phyloP scores from a whole-genome alignment of 2,329 filamentous ascomycete species.

The Epichloe elymi region DNA sequence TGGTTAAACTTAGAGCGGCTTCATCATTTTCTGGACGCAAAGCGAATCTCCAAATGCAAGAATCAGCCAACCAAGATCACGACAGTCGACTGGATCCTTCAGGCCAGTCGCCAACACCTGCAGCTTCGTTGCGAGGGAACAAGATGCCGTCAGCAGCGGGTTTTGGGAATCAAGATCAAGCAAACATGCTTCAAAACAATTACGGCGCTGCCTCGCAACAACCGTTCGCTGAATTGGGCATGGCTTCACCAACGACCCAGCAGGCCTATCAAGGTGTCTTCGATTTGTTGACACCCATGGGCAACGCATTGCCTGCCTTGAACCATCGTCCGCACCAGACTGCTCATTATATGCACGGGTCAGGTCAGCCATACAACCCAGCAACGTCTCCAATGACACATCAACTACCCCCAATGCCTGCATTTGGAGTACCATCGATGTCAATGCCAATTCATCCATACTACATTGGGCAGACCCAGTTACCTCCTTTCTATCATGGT shows the following conservation, averaged over 20 bases:
- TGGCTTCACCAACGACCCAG: constrained; percentile 19
- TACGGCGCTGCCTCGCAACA: neutral
- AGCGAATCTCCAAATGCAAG: neutral
- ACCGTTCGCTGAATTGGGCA: constrained; percentile 24
- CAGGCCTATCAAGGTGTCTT: constrained; percentile 22
- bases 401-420: constrained; percentile 25
- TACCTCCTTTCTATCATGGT: constrained; percentile 30
- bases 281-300: constrained; percentile 38
- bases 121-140: neutral
- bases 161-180: neutral
- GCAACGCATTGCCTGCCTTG: constrained; percentile 28
- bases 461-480: constrained; percentile 33
- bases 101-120: neutral
- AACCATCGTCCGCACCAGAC: constrained; percentile 20
- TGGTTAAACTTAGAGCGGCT: neutral
- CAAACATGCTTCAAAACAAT: neutral
- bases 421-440: constrained; percentile 27
- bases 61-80: neutral
- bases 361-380: constrained; percentile 19
- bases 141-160: neutral
- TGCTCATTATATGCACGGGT: constrained; percentile 23
- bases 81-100: neutral
- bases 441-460: constrained; percentile 29
- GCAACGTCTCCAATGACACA: constrained; percentile 24
- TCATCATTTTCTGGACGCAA: neutral